Percentiles rank a stretch among this genome's conserved stretches.
Conservation (phyloP, 106 monocot genomes). For the Dendrobium catenatum region DNA sequence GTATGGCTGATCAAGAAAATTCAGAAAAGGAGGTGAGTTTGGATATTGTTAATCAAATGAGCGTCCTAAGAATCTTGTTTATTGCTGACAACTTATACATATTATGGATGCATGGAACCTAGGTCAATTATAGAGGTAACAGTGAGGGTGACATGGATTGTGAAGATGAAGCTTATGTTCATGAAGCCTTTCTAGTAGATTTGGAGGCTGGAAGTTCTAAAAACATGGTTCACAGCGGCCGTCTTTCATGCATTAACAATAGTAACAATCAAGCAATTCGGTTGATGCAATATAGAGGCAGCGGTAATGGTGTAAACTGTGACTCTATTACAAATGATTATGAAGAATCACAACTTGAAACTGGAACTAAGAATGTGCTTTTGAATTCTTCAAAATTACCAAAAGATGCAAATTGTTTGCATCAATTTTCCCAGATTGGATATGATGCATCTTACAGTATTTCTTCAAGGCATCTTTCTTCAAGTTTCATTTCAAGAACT, state of each 20-base stretch:
- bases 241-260: slow-evolving; percentile 14
- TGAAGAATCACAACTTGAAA: slow-evolving; percentile 12
- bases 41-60: slow-evolving; percentile 5
- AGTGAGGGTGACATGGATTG: slow-evolving; percentile 40
- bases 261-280: neutral
- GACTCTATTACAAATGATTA: slow-evolving; percentile 14
- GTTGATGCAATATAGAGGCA: slow-evolving; percentile 15
- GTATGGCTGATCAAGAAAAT: slow-evolving; percentile 15
- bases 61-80: neutral
- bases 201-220: slow-evolving; percentile 31
- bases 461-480: slow-evolving; percentile 13
- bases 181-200: slow-evolving; percentile 89
- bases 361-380: slow-evolving; percentile 10
- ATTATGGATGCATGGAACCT: slow-evolving; percentile 2
- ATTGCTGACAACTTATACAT: slow-evolving; percentile 3
- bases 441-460: slow-evolving; percentile 5
- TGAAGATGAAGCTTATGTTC: slow-evolving; percentile 81
- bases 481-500: no score
- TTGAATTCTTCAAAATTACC: slow-evolving; percentile 15
- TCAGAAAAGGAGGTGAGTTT: slow-evolving; percentile 51
- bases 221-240: slow-evolving; percentile 7
- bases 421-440: slow-evolving; percentile 14
- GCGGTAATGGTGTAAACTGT: neutral
- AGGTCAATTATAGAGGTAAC: slow-evolving; percentile 44
- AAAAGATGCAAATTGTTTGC: slow-evolving; percentile 3